Conservation (phyloP, 345 rosid species). For the Crucihimalaya himalaica region DNA sequence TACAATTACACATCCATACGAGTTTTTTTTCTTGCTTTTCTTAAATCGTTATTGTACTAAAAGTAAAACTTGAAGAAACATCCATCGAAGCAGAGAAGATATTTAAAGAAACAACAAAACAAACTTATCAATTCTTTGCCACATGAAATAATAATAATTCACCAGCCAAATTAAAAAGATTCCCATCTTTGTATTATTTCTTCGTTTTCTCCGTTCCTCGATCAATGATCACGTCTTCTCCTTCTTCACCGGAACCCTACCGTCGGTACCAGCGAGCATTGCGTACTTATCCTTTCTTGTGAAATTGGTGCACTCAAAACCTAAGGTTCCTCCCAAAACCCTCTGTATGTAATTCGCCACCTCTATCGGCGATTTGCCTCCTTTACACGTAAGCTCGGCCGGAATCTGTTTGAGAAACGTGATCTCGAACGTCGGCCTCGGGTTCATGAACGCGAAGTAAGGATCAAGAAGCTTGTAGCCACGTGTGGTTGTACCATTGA, state of each 20-base stretch:
- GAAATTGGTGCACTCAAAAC: slow-evolving; percentile 87
- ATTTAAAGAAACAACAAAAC: slow-evolving; percentile 10
- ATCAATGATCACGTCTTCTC: slow-evolving; percentile 31
- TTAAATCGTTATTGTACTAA: slow-evolving; percentile 29
- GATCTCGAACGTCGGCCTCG: slow-evolving; percentile 83
- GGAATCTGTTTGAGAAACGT: slow-evolving; percentile 91
- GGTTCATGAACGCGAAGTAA: slow-evolving; percentile 92
- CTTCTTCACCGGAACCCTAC: slow-evolving; percentile 44
- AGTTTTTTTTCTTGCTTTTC: not conserved
- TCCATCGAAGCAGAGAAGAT: slow-evolving; percentile 13
- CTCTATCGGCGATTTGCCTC: slow-evolving; percentile 84
- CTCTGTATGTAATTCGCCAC: slow-evolving; percentile 90
- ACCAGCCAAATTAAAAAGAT: slow-evolving; percentile 20
- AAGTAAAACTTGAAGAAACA: slow-evolving; percentile 15
- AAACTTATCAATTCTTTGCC: slow-evolving; percentile 27
- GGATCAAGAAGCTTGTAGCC: slow-evolving; percentile 87
- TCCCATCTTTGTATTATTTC: slow-evolving; percentile 28
- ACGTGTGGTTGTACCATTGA: slow-evolving; percentile 78
- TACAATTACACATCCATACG: slow-evolving; percentile 16
- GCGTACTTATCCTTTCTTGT: slow-evolving; percentile 96
- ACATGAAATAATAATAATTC: not conserved
- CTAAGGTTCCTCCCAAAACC: slow-evolving; percentile 80
- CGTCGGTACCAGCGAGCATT: slow-evolving; percentile 87
- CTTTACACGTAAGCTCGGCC: slow-evolving; percentile 67
- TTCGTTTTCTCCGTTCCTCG: slow-evolving; percentile 17